Percentiles rank a stretch among this genome's conserved stretches.
Conservation (phyloP, 345 rosid genomes). For the Geranium rotundifolium region DNA sequence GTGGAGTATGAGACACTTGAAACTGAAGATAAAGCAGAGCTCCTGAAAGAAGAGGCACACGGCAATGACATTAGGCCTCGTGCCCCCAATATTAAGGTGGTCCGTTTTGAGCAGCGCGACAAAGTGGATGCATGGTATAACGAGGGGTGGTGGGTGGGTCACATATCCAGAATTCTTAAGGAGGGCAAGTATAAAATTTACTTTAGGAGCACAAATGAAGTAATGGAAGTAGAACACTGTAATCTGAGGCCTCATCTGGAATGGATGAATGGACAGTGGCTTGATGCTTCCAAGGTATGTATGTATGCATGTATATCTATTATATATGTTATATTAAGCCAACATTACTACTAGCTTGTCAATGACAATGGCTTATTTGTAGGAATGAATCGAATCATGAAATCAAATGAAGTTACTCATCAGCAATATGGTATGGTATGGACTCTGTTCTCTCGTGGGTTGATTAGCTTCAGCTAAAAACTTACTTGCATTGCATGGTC, state of each 20-base stretch:
- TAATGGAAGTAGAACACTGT: constrained; percentile 25
- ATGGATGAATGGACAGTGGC: constrained; percentile 34
- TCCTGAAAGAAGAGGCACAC: constrained; percentile 27
- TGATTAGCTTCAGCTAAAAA: no score
- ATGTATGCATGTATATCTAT: no score
- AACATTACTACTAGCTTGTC: no score
- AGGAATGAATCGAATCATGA: no score
- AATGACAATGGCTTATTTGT: no score
- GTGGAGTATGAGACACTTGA: constrained; percentile 20
- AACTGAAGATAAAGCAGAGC: constrained; percentile 25
- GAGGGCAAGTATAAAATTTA: constrained; percentile 23
- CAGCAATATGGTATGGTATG: no score
- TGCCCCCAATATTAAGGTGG: constrained; percentile 18
- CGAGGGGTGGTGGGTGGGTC: constrained; percentile 49
- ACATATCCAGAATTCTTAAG: constrained; percentile 9
- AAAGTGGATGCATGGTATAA: constrained; percentile 43
- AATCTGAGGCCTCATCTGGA: constrained; percentile 43
- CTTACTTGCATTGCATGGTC: no score
- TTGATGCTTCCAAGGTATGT: constrained; percentile 19
- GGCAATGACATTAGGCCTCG: constrained; percentile 28
- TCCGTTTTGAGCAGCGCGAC: constrained; percentile 10
- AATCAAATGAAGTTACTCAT: no score
- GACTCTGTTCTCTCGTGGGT: no score
- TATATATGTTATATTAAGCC: no score
- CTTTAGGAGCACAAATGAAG: constrained; percentile 23